Conservation (phyloP, 345 rosid species). For the Corchorus olitorius region DNA sequence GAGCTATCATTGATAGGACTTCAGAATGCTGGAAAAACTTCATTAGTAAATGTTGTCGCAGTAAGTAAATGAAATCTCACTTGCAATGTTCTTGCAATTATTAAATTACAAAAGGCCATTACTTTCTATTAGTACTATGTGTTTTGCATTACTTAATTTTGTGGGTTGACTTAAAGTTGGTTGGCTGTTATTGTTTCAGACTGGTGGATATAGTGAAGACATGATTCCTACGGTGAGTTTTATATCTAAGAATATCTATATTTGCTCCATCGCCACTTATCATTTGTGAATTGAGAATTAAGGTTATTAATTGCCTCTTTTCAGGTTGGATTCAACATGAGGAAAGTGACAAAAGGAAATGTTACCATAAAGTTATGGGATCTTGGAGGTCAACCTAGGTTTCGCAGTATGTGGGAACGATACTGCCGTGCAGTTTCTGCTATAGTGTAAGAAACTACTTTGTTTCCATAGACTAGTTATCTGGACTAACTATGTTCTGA, state of each 20-base stretch:
- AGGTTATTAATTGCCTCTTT: constrained; percentile 6
- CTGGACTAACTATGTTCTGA: background rate
- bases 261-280: background rate
- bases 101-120: constrained; percentile 17
- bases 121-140: background rate
- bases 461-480: constrained; percentile 4
- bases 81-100: constrained; percentile 58
- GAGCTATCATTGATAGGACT: constrained; percentile 71
- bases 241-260: constrained; percentile 5
- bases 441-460: constrained; percentile 78
- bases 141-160: constrained; percentile 10
- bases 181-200: constrained; percentile 36
- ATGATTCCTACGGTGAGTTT: constrained; percentile 82
- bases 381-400: constrained; percentile 95
- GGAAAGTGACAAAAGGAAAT: constrained; percentile 93
- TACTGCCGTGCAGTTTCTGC: constrained; percentile 92
- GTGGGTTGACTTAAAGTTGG: constrained; percentile 13
- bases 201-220: constrained; percentile 91
- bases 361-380: constrained; percentile 96
- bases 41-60: constrained; percentile 65
- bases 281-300: background rate
- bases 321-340: constrained; percentile 96
- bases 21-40: constrained; percentile 80
- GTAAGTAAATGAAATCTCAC: constrained; percentile 57
- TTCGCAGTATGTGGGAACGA: constrained; percentile 97